Conservation (phyloP, 805 yeast genomes). For the Spencermartinsiella europaea region DNA sequence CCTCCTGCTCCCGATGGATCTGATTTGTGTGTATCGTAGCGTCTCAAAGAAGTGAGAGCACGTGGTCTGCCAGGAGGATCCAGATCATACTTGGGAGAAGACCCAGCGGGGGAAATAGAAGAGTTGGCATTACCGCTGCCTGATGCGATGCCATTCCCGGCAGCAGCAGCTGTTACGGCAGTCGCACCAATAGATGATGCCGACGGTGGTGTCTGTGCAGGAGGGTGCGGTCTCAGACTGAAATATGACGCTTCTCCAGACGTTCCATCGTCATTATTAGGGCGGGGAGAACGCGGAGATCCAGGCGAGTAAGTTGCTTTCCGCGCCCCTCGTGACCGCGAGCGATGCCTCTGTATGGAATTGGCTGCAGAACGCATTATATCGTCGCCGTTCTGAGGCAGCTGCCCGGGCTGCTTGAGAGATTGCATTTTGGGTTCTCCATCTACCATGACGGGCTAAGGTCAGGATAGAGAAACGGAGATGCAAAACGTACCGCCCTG, state of each 20-base stretch:
- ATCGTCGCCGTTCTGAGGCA: not conserved
- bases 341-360: not conserved
- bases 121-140: not conserved
- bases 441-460: not conserved
- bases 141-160: not conserved
- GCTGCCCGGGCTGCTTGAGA: not conserved
- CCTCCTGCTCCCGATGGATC: not conserved
- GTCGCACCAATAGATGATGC: not conserved
- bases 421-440: not conserved
- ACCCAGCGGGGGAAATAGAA: not conserved
- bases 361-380: not conserved
- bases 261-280: not conserved
- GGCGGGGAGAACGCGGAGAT: not conserved
- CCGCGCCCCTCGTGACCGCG: not conserved
- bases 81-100: constrained; percentile 3
- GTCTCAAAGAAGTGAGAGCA: constrained; percentile 6
- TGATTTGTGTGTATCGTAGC: constrained; percentile 1
- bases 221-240: not conserved
- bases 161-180: not conserved
- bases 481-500: no score
- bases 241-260: not conserved
- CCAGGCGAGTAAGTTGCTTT: not conserved
- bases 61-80: constrained; percentile 5
- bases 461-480: no score
- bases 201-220: not conserved